Evolutionary conservation across 768 basidiomycete species (phyloP).

Genomic region (Lactifluus volemus): DNA sequence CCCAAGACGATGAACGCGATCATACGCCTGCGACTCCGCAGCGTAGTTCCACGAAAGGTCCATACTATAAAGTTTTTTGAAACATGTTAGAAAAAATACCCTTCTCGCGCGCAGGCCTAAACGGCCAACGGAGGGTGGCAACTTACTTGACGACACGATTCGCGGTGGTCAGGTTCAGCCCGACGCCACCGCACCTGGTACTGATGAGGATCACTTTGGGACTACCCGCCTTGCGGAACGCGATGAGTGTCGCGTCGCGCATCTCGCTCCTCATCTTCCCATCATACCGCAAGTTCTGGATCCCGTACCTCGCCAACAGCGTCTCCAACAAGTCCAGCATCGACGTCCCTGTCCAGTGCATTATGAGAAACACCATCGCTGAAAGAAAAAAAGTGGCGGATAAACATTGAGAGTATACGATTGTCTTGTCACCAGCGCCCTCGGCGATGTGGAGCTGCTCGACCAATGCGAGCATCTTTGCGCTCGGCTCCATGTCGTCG

Average conservation of each 20-base stretch:
- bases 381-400: not conserved
- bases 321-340: constrained; percentile 60
- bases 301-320: constrained; percentile 49
- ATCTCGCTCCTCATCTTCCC: constrained; percentile 53
- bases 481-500: constrained; percentile 53
- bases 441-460: constrained; percentile 52
- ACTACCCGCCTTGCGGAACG: constrained; percentile 47
- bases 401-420: constrained; percentile 61
- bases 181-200: constrained; percentile 63
- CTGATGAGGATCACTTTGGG: constrained; percentile 61
- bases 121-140: constrained; percentile 16
- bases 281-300: constrained; percentile 53
- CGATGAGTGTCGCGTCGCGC: constrained; percentile 41
- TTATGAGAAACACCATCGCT: not conserved
- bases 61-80: constrained; percentile 35
- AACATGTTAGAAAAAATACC: not conserved
- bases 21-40: constrained; percentile 55
- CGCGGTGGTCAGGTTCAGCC: constrained; percentile 54
- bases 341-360: constrained; percentile 48
- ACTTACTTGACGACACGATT: constrained; percentile 60
- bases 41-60: constrained; percentile 72
- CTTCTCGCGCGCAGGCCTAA: not conserved
- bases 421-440: constrained; percentile 54
- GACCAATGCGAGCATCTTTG: constrained; percentile 58
- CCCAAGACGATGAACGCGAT: constrained; percentile 58